A percentile compares a stretch with the other conserved stretches of the same genome.
These are phyloP conservation scores for Rhododendron williamsianum DNA, from an alignment of 148 eudicot species.

Conservation along the genomic window DNA sequence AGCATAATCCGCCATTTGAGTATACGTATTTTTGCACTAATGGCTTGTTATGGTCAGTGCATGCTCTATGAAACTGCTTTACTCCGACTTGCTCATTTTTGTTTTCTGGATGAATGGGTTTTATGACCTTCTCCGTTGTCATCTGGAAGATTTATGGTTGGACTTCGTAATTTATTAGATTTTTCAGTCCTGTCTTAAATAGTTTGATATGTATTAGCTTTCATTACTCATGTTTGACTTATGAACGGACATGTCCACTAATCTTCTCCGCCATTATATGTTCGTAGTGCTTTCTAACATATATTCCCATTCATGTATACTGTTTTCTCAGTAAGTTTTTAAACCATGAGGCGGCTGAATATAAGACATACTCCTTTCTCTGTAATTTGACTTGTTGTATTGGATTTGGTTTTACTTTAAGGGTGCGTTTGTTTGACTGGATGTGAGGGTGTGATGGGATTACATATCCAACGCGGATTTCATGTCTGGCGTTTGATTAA, in stretches of 20 bases:
- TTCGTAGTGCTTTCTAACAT: neutral
- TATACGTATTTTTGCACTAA: neutral
- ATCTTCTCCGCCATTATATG: neutral
- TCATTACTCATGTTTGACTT: neutral
- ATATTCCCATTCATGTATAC: neutral
- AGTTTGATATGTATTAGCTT: neutral
- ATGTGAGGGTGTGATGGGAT: neutral
- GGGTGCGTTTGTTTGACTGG: neutral
- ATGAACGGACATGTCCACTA: neutral
- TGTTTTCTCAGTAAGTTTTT: too few species aligned
- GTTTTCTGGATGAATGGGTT: neutral
- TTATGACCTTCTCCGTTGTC: neutral
- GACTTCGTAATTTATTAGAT: neutral
- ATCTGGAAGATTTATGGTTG: neutral
- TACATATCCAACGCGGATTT: neutral
- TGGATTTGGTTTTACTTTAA: neutral
- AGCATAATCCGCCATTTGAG: neutral
- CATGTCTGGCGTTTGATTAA: neutral
- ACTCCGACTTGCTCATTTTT: neutral
- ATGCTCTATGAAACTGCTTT: constrained; percentile 2
- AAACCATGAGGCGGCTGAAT: neutral
- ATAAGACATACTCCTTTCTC: neutral
- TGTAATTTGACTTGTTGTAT: neutral
- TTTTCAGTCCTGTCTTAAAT: neutral
- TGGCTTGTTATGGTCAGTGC: neutral